A percentile compares a stretch with the other conserved stretches of the same genome.
These are phyloP conservation scores for Monilinia aucupariae DNA, from an alignment of 2,329 filamentous ascomycete genomes.

Conservation along the genomic window DNA sequence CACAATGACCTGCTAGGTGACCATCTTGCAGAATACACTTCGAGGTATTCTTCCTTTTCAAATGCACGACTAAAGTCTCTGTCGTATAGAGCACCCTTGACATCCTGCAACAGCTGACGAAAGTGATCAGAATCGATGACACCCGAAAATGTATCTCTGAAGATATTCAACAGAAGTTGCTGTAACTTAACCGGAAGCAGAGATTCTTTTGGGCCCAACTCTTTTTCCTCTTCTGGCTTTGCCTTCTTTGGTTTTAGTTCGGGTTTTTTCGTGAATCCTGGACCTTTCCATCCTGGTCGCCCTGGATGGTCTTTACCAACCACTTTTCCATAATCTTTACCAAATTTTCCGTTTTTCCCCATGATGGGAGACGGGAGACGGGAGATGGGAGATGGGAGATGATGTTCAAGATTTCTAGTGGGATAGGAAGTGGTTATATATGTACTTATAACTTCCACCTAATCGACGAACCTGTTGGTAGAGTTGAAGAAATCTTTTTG, in stretches of 20 bases:
- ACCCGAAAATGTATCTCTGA: slow-evolving; percentile 57
- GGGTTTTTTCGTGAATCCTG: slow-evolving; percentile 27
- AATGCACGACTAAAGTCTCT: slow-evolving; percentile 82
- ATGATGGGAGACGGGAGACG: slow-evolving; percentile 20
- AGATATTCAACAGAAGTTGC: slow-evolving; percentile 68
- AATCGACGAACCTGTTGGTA: neutral
- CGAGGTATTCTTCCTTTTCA: slow-evolving; percentile 61
- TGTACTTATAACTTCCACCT: neutral
- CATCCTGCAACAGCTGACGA: slow-evolving; percentile 61
- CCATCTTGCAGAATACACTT: slow-evolving; percentile 85
- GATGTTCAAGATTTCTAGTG: neutral
- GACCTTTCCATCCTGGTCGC: slow-evolving; percentile 31
- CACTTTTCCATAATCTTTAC: slow-evolving; percentile 29
- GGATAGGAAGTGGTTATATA: neutral
- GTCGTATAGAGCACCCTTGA: slow-evolving; percentile 81
- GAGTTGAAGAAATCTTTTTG: slow-evolving; percentile 11
- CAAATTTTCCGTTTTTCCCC: slow-evolving; percentile 29
- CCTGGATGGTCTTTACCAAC: slow-evolving; percentile 25
- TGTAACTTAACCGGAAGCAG: slow-evolving; percentile 50
- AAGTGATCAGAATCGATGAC: slow-evolving; percentile 46
- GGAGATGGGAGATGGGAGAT: too few relatives aligned
- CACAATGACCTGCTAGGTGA: slow-evolving; percentile 79
- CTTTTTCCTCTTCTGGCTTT: slow-evolving; percentile 13
- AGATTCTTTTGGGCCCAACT: slow-evolving; percentile 12
- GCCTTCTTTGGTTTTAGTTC: slow-evolving; percentile 18